Evolutionary conservation across 140 eudicot species (phyloP).

Genomic region (Ambrosia hybrid): DNA sequence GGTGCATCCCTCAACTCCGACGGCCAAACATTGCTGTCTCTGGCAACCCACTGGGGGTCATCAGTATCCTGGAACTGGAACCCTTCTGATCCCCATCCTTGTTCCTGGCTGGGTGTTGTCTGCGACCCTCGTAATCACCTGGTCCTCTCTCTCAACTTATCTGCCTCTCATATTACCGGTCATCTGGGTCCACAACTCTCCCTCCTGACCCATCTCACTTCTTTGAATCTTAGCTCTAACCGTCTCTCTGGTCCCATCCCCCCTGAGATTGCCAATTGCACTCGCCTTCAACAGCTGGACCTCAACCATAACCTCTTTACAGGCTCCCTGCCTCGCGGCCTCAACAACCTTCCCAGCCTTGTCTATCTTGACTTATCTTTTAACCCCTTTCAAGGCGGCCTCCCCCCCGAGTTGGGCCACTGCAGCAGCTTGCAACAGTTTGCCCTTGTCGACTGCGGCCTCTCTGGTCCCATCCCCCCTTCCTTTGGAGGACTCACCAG

Average conservation of each 20-base stretch:
- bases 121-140: conserved; percentile 33
- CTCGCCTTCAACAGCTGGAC: conserved; percentile 39
- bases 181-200: conserved; percentile 66
- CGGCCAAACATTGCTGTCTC: conserved; percentile 58
- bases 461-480: conserved; percentile 72
- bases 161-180: conserved; percentile 48
- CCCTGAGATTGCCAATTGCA: conserved; percentile 44
- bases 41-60: conserved; percentile 69
- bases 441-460: conserved; percentile 42
- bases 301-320: neutral
- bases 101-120: conserved; percentile 72
- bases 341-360: no score
- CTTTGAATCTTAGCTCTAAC: conserved; percentile 50
- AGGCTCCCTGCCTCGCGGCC: no score
- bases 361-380: neutral
- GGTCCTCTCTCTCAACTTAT: conserved; percentile 47
- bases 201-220: conserved; percentile 33
- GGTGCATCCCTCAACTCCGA: conserved; percentile 40
- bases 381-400: conserved; percentile 44
- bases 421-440: conserved; percentile 50
- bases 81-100: conserved; percentile 55
- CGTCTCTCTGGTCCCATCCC: conserved; percentile 53
- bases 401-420: conserved; percentile 50
- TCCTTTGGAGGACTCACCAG: conserved; percentile 55
- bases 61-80: conserved; percentile 67